Evolutionary conservation across 805 yeast genomes (phyloP).

Genomic region (Metschnikowia reukaufii): DNA sequence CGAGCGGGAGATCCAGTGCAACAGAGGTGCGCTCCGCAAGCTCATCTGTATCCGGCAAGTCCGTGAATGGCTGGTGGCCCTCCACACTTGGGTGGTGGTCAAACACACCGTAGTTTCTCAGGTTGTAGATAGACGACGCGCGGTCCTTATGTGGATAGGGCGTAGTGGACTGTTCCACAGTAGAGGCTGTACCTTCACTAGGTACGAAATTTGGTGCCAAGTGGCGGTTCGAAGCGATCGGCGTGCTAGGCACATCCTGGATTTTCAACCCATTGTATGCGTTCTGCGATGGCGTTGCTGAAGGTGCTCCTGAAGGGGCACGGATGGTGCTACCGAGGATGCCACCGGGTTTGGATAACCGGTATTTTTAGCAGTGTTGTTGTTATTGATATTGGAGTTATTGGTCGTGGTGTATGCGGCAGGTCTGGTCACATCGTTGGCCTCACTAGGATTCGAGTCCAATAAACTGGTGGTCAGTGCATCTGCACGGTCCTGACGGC

Average conservation of each 20-base stretch:
- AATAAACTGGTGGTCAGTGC: slow-evolving; percentile 26
- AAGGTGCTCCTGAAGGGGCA: too few species aligned
- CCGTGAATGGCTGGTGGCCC: slow-evolving; percentile 47
- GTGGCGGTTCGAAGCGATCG: slow-evolving; percentile 30
- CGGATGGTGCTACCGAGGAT: too few species aligned
- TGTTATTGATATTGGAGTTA: too few species aligned
- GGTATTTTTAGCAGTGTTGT: too few species aligned
- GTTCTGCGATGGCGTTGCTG: slow-evolving; percentile 3
- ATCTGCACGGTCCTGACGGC: slow-evolving; percentile 1
- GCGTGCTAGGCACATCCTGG: slow-evolving; percentile 35
- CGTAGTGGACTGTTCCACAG: slow-evolving; percentile 20
- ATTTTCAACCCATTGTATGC: slow-evolving; percentile 21
- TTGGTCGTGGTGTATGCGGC: slow-evolving; percentile 5
- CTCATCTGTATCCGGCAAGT: slow-evolving; percentile 27
- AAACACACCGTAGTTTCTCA: slow-evolving; percentile 34
- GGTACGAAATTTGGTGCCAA: slow-evolving; percentile 35
- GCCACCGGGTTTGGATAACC: too few species aligned
- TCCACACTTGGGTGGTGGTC: slow-evolving; percentile 48
- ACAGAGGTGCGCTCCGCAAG: slow-evolving; percentile 12
- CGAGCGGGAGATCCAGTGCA: slow-evolving; percentile 16
- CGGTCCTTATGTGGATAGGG: slow-evolving; percentile 28
- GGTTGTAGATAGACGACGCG: slow-evolving; percentile 21
- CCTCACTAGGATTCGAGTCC: slow-evolving; percentile 33
- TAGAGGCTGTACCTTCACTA: slow-evolving; percentile 27
- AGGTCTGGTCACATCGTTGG: slow-evolving; percentile 32